Percentiles rank a stretch among this genome's conserved stretches.
phyloP scores from a whole-genome alignment of 2,329 filamentous ascomycete species.

The Leptosphaerulina australis region DNA sequence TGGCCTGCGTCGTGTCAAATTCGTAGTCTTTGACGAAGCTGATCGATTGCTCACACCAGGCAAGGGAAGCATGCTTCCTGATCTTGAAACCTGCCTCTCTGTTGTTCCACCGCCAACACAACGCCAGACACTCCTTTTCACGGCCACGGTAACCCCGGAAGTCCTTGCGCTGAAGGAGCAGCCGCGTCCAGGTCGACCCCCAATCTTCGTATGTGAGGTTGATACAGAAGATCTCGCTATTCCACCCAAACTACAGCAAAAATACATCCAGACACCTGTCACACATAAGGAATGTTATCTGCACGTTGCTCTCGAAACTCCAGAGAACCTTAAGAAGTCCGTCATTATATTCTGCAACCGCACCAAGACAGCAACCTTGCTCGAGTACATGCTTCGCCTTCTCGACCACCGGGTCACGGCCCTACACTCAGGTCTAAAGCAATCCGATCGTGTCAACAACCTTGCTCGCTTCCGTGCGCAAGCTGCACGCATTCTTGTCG shows the following conservation, averaged over 20 bases:
- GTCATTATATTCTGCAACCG: slow-evolving; percentile 95
- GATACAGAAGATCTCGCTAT: slow-evolving; percentile 75
- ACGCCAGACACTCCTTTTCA: slow-evolving; percentile 95
- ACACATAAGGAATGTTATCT: slow-evolving; percentile 95
- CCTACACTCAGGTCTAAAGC: slow-evolving; percentile 84
- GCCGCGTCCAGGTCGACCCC: slow-evolving; percentile 73
- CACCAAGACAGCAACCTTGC: slow-evolving; percentile 82
- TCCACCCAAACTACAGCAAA: slow-evolving; percentile 80
- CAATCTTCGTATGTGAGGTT: slow-evolving; percentile 88
- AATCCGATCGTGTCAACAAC: slow-evolving; percentile 84
- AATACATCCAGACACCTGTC: slow-evolving; percentile 84
- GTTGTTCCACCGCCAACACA: slow-evolving; percentile 76
- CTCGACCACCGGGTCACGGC: slow-evolving; percentile 90
- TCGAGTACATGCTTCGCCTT: slow-evolving; percentile 85
- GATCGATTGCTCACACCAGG: slow-evolving; percentile 81
- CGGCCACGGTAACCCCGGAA: slow-evolving; percentile 91
- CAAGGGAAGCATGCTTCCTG: slow-evolving; percentile 88
- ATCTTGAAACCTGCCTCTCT: slow-evolving; percentile 85
- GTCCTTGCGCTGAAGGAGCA: slow-evolving; percentile 84
- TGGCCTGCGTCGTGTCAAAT: slow-evolving; percentile 77
- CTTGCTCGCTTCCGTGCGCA: slow-evolving; percentile 88
- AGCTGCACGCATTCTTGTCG: slow-evolving; percentile 87
- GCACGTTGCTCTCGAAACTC: slow-evolving; percentile 82
- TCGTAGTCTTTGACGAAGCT: slow-evolving; percentile 94
- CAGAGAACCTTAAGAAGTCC: slow-evolving; percentile 72